Evolutionary conservation across 164 flowering plant genomes (phyloP).

Genomic region (Stephania cephalantha): DNA sequence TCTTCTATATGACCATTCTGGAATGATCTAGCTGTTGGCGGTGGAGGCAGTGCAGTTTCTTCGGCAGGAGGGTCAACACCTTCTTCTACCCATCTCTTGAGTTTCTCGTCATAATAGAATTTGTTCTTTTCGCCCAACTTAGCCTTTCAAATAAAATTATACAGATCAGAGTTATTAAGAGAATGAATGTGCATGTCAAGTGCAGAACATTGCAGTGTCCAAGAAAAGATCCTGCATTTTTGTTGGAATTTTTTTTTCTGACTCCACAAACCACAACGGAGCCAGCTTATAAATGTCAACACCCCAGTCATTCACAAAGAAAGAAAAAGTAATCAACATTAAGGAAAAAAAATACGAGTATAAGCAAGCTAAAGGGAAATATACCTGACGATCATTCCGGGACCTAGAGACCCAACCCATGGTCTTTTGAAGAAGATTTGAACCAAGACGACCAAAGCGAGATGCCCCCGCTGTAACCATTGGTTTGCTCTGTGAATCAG

Average conservation of each 20-base stretch:
- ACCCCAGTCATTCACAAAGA: neutral
- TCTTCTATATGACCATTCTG: constrained; percentile 54
- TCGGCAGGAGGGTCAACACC: constrained; percentile 83
- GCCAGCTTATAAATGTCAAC: neutral
- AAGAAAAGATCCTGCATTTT: neutral
- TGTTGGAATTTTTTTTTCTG: neutral
- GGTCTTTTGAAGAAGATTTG: constrained; percentile 76
- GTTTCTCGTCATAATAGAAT: constrained; percentile 93
- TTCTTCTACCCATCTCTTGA: constrained; percentile 96
- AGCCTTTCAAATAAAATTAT: constrained; percentile 44
- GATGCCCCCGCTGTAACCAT: constrained; percentile 44
- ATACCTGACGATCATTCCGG: constrained; percentile 72
- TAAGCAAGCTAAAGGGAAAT: neutral
- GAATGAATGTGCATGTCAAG: neutral
- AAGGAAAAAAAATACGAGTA: neutral
- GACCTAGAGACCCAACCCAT: constrained; percentile 71
- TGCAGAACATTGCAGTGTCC: neutral
- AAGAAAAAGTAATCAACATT: neutral
- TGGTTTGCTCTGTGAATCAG: constrained; percentile 40
- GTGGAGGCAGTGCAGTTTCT: constrained; percentile 77
- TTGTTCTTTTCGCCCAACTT: constrained; percentile 85
- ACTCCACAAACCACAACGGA: neutral
- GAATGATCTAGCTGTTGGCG: constrained; percentile 62
- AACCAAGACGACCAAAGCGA: constrained; percentile 74
- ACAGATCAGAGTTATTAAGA: neutral